These are phyloP conservation scores for Metarhizium album DNA, from an alignment of 2,329 filamentous ascomycete species.

Conservation along the genomic window DNA sequence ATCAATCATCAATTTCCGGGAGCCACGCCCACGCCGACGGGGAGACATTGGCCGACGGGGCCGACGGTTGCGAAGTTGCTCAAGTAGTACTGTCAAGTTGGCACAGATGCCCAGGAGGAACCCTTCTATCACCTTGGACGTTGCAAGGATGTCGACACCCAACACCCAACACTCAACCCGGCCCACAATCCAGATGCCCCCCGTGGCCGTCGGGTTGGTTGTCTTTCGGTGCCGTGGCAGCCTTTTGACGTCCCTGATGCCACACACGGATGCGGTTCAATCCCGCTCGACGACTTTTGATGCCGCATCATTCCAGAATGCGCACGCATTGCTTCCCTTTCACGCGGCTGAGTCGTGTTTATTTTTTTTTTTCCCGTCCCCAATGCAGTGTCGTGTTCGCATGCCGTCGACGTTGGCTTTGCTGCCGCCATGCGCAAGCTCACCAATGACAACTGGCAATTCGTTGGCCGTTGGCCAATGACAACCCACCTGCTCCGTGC, in stretches of 20 bases:
- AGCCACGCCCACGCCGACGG: neutral
- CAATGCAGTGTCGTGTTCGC: too few relatives aligned
- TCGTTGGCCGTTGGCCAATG: neutral
- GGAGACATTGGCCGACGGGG: neutral
- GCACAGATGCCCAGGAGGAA: too few relatives aligned
- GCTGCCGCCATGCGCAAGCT: neutral
- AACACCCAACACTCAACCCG: neutral
- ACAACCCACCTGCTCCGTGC: neutral
- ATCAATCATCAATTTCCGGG: neutral
- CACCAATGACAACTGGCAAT: neutral
- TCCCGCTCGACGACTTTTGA: neutral
- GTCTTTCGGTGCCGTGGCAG: neutral
- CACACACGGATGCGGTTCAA: neutral
- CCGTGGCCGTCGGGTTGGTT: neutral
- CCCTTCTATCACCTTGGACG: too few relatives aligned
- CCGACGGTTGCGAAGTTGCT: neutral
- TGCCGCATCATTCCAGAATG: neutral
- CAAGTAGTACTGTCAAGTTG: too few relatives aligned
- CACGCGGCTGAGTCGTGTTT: neutral
- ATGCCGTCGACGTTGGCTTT: neutral
- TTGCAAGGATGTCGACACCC: neutral
- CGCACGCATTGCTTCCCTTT: neutral
- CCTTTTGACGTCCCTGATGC: neutral
- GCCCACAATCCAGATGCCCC: neutral
- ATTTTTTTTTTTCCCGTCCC: too few relatives aligned